Evolutionary conservation across 148 eudicot species (phyloP).

Genomic region (Bassia scoparia): DNA sequence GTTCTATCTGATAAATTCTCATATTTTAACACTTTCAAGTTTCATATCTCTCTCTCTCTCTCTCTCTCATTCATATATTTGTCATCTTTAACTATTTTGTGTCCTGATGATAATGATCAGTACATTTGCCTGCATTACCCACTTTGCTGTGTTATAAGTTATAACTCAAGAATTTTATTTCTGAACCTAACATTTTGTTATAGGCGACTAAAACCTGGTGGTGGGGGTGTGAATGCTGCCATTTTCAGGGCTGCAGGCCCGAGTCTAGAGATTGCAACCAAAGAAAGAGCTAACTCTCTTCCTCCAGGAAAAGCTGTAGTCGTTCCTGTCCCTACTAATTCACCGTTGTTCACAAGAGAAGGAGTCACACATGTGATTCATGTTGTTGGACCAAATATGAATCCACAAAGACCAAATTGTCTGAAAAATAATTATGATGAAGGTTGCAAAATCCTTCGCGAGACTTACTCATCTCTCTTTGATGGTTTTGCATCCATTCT

Average conservation of each 20-base stretch:
- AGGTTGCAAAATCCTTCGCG: conserved; percentile 73
- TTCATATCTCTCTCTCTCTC: too few species aligned
- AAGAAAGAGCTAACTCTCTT: conserved; percentile 61
- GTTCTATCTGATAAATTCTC: not conserved
- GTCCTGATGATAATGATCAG: too few species aligned
- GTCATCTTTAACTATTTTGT: too few species aligned
- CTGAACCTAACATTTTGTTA: conserved; percentile 21
- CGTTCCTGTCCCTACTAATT: conserved; percentile 70
- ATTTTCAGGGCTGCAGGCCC: conserved; percentile 83
- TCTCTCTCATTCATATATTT: too few species aligned
- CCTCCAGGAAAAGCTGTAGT: conserved; percentile 68
- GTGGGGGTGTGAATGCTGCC: conserved; percentile 98
- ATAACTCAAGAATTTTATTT: too few species aligned
- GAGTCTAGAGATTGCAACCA: conserved; percentile 67
- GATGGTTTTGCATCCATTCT: conserved; percentile 72
- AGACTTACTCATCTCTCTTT: conserved; percentile 83
- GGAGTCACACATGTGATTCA: conserved; percentile 93
- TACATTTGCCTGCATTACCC: too few species aligned
- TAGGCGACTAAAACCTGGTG: conserved; percentile 94
- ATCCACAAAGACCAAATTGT: conserved; percentile 73
- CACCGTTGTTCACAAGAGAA: conserved; percentile 65
- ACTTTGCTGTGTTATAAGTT: too few species aligned
- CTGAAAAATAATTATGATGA: conserved; percentile 64
- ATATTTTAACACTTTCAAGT: too few species aligned
- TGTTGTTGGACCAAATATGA: conserved; percentile 99